Evolutionary conservation across 768 basidiomycete species (phyloP).

Genomic region (Mycena albidolilacea): DNA sequence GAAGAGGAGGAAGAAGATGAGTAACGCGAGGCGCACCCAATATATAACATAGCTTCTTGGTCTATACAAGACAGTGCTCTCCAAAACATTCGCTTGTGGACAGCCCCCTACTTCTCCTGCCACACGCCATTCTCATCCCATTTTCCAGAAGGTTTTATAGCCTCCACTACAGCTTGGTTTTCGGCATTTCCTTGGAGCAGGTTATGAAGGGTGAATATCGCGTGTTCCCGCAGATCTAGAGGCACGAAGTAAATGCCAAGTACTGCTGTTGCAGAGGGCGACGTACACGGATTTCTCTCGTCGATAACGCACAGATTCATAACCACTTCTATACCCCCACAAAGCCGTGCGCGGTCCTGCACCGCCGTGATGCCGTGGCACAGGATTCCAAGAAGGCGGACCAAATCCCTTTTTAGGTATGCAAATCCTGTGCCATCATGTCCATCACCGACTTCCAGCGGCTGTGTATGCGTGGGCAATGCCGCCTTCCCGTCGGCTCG

Average conservation of each 20-base stretch:
- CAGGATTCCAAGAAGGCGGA: slow-evolving; percentile 88
- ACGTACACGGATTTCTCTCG: slow-evolving; percentile 93
- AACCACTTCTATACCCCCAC: slow-evolving; percentile 84
- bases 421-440: slow-evolving; percentile 74
- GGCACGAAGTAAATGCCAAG: slow-evolving; percentile 31
- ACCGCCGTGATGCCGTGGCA: slow-evolving; percentile 73
- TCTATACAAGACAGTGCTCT: slow-evolving; percentile 36
- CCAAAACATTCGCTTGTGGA: slow-evolving; percentile 46
- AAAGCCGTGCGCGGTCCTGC: slow-evolving; percentile 81
- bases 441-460: slow-evolving; percentile 29
- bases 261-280: slow-evolving; percentile 28
- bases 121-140: slow-evolving; percentile 73
- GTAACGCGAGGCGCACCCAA: slow-evolving; percentile 26
- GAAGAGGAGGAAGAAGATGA: slow-evolving; percentile 66
- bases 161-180: slow-evolving; percentile 86
- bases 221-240: slow-evolving; percentile 92
- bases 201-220: slow-evolving; percentile 87
- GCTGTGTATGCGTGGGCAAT: slow-evolving; percentile 46
- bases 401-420: slow-evolving; percentile 90
- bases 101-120: slow-evolving; percentile 53
- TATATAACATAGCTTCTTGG: slow-evolving; percentile 33
- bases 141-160: slow-evolving; percentile 73
- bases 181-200: slow-evolving; percentile 81
- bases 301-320: slow-evolving; percentile 93
- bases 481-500: slow-evolving; percentile 42